Evolutionary conservation across 140 eudicot species (phyloP).

Genomic region (Ambrosia hybrid): DNA sequence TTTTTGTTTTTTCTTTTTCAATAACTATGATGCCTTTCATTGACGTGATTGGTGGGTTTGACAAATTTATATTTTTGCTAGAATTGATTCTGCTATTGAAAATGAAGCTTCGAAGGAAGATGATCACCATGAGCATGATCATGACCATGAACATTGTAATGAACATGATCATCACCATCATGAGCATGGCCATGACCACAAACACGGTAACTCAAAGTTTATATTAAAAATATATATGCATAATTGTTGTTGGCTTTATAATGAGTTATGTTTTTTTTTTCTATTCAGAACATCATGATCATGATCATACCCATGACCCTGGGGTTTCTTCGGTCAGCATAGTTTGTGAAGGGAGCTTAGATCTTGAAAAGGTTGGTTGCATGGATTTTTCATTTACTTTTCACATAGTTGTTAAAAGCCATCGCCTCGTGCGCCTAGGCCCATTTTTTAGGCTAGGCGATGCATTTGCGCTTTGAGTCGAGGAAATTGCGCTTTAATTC

Average conservation of each 20-base stretch:
- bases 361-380: conserved; percentile 79
- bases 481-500: too few species aligned
- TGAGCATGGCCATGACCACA: conserved; percentile 60
- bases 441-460: too few species aligned
- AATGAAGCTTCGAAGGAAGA: conserved; percentile 77
- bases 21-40: conserved; percentile 12
- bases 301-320: conserved; percentile 96
- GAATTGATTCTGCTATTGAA: conserved; percentile 88
- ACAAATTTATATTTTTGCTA: conserved; percentile 31
- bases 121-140: conserved; percentile 51
- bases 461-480: too few species aligned
- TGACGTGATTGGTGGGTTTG: conserved; percentile 17
- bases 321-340: conserved; percentile 97
- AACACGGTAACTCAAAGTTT: conserved; percentile 57
- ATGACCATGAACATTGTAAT: conserved; percentile 45
- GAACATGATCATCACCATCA: conserved; percentile 45
- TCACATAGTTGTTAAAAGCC: not conserved
- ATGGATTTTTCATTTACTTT: too few species aligned
- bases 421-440: too few species aligned
- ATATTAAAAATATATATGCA: not conserved
- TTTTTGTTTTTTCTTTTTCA: not conserved
- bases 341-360: conserved; percentile 93
- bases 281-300: conserved; percentile 79
- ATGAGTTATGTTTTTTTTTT: not conserved
- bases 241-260: not conserved